Base-by-base conservation (phyloP, 306 rosid species). In the Quercus alba region DNA sequence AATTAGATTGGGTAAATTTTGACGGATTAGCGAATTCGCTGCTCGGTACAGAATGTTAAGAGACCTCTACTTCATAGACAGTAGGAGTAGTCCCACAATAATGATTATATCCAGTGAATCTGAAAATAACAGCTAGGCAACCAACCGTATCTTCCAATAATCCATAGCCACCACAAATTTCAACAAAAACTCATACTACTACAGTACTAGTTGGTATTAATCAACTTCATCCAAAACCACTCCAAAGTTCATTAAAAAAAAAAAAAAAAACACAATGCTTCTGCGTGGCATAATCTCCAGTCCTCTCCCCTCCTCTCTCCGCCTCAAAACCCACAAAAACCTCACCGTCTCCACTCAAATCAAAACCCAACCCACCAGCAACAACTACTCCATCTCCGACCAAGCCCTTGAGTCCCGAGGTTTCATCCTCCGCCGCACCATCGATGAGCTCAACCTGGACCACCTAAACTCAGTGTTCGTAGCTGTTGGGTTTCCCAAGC, bases 401-500 rank as follows among this genome's bases (percentile, higher is more conserved):
- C 76, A 78, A 56, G 72, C 78, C 26, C 93, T 94, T 18, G 86
- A 86, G 20, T 84, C 93, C 56, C 94, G 93, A 3, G 97, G 97
- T 61, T 91, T 94, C 89, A 14, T 77, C 58, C 89, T 94, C 56
- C 93, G 87, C 26, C 91, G 97, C 35, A 84, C 78, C 19, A 41
- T 76, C 19, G 88, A 83, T 49, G 90, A 84, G 0, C 94, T 91
- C 30, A 77, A 91, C 91, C 90, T 94, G 3, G 97, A 92, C 74
- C 84, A 82, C 3, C 89, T 92, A 5, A 94, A 94, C 93, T 23
- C 77, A 3, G 92, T 92, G 15, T 94, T 94, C 90, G 91, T 87
- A 17, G 92, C 98, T 2, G 97, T 94, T 7, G 98, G 98, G 61
- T 94, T 94, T 66, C 97, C 97, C 17, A 76, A 79, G 18, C 93